These are phyloP conservation scores for Myriosclerotinia duriaeana DNA, from an alignment of 2,329 filamentous ascomycete genomes.

Conservation along the genomic window DNA sequence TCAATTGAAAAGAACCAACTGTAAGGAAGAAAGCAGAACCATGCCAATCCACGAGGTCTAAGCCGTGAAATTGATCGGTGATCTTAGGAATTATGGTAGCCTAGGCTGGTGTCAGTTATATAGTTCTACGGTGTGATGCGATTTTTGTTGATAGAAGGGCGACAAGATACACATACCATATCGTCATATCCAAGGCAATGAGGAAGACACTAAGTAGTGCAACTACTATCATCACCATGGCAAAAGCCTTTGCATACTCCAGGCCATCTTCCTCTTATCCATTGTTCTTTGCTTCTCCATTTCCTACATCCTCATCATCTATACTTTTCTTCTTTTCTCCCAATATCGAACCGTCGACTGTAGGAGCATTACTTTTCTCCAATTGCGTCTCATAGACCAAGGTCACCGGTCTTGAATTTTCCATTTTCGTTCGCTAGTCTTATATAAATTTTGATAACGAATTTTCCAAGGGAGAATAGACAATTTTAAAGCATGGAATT, in stretches of 20 bases:
- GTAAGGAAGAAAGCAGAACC: conserved; percentile 56
- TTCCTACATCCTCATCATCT: conserved; percentile 20
- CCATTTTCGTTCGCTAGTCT: neutral
- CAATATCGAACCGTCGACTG: conserved; percentile 27
- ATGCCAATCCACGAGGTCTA: conserved; percentile 56
- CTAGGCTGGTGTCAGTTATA: neutral
- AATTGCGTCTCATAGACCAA: conserved; percentile 25
- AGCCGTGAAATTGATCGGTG: conserved; percentile 51
- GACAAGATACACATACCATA: conserved; percentile 41
- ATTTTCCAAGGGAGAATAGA: neutral
- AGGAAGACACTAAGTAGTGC: conserved; percentile 52
- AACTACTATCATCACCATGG: conserved; percentile 46
- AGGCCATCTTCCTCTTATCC: conserved; percentile 25
- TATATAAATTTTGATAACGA: neutral
- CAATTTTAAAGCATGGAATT: neutral
- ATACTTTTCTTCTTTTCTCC: conserved; percentile 31
- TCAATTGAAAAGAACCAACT: conserved; percentile 42
- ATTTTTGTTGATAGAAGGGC: neutral
- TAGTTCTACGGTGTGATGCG: neutral
- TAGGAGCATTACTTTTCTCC: conserved; percentile 28
- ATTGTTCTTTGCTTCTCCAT: conserved; percentile 3
- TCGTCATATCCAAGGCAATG: conserved; percentile 48
- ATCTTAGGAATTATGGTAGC: conserved; percentile 58
- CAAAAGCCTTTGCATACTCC: conserved; percentile 37
- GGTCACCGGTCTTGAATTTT: conserved; percentile 3